phyloP scores from a whole-genome alignment of 75 land plant species.

The Azolla pinnata region DNA sequence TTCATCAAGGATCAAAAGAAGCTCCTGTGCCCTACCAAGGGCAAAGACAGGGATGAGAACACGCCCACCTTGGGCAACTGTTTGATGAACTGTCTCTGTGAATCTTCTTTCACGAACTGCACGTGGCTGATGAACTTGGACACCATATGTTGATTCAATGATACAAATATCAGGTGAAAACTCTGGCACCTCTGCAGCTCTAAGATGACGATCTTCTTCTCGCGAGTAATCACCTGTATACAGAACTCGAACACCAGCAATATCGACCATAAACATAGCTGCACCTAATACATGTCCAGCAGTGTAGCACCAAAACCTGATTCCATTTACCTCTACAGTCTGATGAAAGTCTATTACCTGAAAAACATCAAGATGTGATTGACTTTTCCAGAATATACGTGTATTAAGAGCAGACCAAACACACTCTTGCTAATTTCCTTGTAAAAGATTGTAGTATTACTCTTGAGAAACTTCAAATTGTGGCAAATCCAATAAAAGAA shows the following conservation, averaged over 20 bases:
- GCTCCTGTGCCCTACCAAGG: slow-evolving; percentile 95
- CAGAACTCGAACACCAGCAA: slow-evolving; percentile 90
- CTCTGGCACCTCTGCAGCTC: slow-evolving; percentile 84
- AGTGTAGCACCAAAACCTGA: slow-evolving; percentile 97
- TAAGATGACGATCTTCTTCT: slow-evolving; percentile 93
- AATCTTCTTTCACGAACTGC: slow-evolving; percentile 75
- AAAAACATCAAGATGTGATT: not conserved
- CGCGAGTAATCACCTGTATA: slow-evolving; percentile 98
- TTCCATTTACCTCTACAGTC: slow-evolving; percentile 89
- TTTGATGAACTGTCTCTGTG: slow-evolving; percentile 73
- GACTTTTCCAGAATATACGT: too few relatives aligned
- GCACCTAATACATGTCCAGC: slow-evolving; percentile 99
- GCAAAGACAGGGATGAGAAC: slow-evolving; percentile 96
- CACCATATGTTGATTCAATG: slow-evolving; percentile 97
- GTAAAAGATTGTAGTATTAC: too few relatives aligned
- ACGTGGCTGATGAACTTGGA: slow-evolving; percentile 88
- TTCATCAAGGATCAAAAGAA: slow-evolving; percentile 87
- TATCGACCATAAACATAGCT: slow-evolving; percentile 99
- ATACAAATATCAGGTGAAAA: slow-evolving; percentile 98
- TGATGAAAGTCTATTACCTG: slow-evolving; percentile 99
- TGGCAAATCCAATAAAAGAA: too few relatives aligned
- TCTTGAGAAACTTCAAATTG: too few relatives aligned
- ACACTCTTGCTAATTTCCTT: too few relatives aligned
- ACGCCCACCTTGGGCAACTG: slow-evolving; percentile 81
- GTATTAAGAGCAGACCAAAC: too few relatives aligned